A percentile compares a stretch with the other conserved stretches of the same genome.
These are phyloP conservation scores for Graphilbum ipis-grandicollis DNA, from an alignment of 2,329 filamentous ascomycete genomes.

Conservation along the genomic window DNA sequence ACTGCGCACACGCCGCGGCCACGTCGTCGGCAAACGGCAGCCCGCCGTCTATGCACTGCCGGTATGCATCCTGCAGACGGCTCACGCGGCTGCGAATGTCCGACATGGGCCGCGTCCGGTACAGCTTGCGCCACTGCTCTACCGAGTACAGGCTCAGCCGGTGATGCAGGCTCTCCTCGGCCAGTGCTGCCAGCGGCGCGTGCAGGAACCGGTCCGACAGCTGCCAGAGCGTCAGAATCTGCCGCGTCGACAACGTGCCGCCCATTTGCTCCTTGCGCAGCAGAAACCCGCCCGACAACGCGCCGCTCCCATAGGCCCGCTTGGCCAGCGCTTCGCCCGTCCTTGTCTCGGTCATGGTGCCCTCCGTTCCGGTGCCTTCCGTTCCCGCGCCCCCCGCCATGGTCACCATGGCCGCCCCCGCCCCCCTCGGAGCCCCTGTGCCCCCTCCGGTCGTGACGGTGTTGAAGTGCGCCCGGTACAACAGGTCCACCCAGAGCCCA, in stretches of 20 bases:
- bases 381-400: no score
- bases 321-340: no score
- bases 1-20: conserved; percentile 9
- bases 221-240: conserved; percentile 11
- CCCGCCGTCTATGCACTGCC: conserved; percentile 6
- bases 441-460: not conserved
- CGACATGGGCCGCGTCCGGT: conserved; percentile 6
- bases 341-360: not conserved
- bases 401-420: not conserved
- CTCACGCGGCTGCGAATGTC: conserved; percentile 8
- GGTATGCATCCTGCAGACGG: conserved; percentile 9
- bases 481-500: conserved; percentile 10
- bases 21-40: conserved; percentile 9
- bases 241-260: conserved; percentile 10
- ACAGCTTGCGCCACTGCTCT: conserved; percentile 10
- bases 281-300: conserved; percentile 1
- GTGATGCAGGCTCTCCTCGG: conserved; percentile 10
- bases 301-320: not conserved
- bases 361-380: not conserved
- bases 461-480: conserved; percentile 10
- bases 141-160: conserved; percentile 9
- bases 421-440: not conserved
- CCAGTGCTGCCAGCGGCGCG: conserved; percentile 2
- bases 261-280: conserved; percentile 11
- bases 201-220: conserved; percentile 10